Base-by-base conservation (phyloP, 257 asterid species). In the Ballota nigra region DNA sequence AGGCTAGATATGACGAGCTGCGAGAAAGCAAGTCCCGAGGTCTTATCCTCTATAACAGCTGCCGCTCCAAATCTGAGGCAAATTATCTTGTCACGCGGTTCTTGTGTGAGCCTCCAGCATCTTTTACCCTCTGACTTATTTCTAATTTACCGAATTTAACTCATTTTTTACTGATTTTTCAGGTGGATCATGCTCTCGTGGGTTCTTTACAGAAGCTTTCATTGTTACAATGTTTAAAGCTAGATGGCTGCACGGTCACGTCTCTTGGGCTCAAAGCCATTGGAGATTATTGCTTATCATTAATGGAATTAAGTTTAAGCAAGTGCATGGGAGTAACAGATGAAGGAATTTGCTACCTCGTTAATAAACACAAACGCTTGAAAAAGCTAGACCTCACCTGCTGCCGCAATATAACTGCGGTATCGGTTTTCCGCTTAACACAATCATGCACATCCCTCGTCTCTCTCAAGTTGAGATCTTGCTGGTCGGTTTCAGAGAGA, bases 1-100 rank as follows among this genome's bases (percentile, higher is more conserved):
- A 86, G 79, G 63, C 97, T 94, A 49, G 90, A 94, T 82, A 85
- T 94, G 85, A 89, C 99, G 5, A 85, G 95, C 87, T 89, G 98
- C 75, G 95, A 83, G 81, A 91, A 86, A 66, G 82, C 89, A 38
- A 89, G 92, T 59, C 90, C 84, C n/a, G 80, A 84, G 61, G 95
- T 95, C 31, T 83, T 94, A 78, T 94, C 96, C 8, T 33, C 38
- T 33, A 33, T 33, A 33, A 85, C 96, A 34, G 82, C 78, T 66
- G 79, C 88, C 22, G 87, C 90, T 56, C 87, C 83, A 56, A 74
- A 78, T 61, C 64, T 94, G 75, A 82, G 38, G 38, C 9, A 33
- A 33, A 33, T 33, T 9, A 33, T 79, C 84, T 76, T 91, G 23
- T 82, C 97, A 20, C 83, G 89, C 67, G 92, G 95, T 52, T 84